Conservation (phyloP, 2,329 filamentous ascomycete genomes). For the Arthrobotrys musiformis region DNA sequence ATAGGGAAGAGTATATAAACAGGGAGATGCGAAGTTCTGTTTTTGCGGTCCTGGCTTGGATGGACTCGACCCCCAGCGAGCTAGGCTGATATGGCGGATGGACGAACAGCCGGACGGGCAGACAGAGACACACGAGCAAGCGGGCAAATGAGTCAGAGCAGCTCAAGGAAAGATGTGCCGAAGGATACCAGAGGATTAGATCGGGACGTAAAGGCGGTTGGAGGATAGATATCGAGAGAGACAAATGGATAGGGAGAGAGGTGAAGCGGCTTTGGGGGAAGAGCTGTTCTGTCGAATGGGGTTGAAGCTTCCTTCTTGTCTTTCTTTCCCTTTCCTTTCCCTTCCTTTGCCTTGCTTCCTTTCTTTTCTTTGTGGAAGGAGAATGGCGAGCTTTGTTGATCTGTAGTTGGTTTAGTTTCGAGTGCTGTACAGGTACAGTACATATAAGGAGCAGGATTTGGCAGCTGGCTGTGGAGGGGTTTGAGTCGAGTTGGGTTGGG, state of each 20-base stretch:
- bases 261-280: background rate
- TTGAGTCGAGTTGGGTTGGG: background rate
- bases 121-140: background rate
- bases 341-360: background rate
- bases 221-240: background rate
- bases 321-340: background rate
- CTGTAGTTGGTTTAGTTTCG: too few species aligned
- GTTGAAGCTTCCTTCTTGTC: background rate
- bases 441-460: too few species aligned
- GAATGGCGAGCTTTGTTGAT: background rate
- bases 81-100: background rate
- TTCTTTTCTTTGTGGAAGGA: background rate
- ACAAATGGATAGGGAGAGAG: background rate
- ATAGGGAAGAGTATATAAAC: background rate
- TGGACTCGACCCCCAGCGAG: background rate
- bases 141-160: background rate
- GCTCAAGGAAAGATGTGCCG: background rate
- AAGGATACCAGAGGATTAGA: background rate
- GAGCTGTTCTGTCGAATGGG: background rate
- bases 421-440: too few species aligned
- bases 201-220: background rate
- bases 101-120: background rate
- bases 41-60: background rate
- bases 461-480: conserved; percentile 24
- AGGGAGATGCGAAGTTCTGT: background rate